A percentile compares a stretch with the other conserved stretches of the same genome.
These are phyloP conservation scores for Rhododendron ferrugineum DNA, from an alignment of 148 eudicot genomes.

Conservation along the genomic window DNA sequence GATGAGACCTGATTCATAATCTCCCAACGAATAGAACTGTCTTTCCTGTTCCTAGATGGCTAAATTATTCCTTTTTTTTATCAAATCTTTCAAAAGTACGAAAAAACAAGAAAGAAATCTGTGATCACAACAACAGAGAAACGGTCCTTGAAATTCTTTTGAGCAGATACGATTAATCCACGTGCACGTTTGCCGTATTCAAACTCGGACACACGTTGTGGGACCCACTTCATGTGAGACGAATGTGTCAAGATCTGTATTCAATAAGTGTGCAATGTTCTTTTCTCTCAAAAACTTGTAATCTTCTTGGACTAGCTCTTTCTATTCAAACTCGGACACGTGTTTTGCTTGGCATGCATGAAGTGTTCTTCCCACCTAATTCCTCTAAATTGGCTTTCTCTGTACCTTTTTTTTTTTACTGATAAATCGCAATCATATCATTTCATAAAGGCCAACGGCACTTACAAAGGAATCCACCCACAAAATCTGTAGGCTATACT, in stretches of 20 bases:
- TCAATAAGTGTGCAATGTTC: not conserved
- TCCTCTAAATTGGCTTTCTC: not conserved
- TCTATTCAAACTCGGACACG: too few relatives aligned
- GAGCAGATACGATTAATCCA: not conserved
- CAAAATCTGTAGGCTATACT: not conserved
- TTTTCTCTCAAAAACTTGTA: not conserved
- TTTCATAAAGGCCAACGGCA: too few relatives aligned
- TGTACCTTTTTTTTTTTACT: not conserved
- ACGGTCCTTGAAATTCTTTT: not conserved
- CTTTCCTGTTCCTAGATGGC: not conserved
- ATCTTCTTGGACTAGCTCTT: not conserved
- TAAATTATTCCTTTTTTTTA: not conserved
- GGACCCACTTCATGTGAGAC: not conserved
- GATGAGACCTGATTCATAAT: not conserved
- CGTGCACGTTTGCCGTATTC: not conserved
- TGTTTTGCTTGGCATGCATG: not conserved
- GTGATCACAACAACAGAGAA: not conserved
- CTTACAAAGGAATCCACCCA: too few relatives aligned
- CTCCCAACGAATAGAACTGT: conserved; percentile 14
- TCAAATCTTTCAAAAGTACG: not conserved
- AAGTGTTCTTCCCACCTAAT: not conserved
- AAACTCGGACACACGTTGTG: not conserved
- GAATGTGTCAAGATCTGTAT: not conserved
- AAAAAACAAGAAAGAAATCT: not conserved
- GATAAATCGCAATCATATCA: not conserved